Base-by-base conservation (phyloP, 2,329 filamentous ascomycete species). In the Onygenales sp. region DNA sequence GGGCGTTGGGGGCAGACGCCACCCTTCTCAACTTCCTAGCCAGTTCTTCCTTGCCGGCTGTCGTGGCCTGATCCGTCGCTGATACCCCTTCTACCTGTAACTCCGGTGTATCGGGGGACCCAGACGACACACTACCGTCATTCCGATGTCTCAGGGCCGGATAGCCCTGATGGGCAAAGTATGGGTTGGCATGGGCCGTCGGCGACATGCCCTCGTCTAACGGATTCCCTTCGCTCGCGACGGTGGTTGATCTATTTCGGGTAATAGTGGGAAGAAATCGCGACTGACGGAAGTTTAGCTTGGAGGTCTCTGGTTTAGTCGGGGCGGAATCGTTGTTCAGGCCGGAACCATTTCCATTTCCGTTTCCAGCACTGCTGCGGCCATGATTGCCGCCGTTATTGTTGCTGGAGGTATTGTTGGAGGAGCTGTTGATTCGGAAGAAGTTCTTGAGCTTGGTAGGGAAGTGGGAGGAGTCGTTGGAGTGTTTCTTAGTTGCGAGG, bases 91-190 rank as follows among this genome's bases (percentile, higher is more conserved):
- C 81, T 52, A 87, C 77, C 71, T 87, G 87, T 60, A 92, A 76
- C 57, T 82, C 83, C 17, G 92, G 91, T 1, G 90, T 95, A 68
- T 95, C 90, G 44, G 92, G 89, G 33, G 93, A 92, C 57, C 91
- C 95, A 10, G 90, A 89, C 11, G 93, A 91, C 37, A 95, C 87
- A 59, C 90, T 96, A 65, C 86, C 88, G 61, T 93, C 89, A 70
- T 97, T 95, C 74, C 94, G 90, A 74, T 98, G 93, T 66, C 92
- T 86, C 63, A 97, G 77, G 59, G 88, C 88, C 3, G 93, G 93
- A 62, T 90, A 90, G 54, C 93, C 93, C 73, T 98, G 93, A 68
- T 97, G 93, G 60, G 85, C 87, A 70, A 97, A 98, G 73, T 98
- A 98, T 14, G 93, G 93, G 69, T 98, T 98, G 59, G 90, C 92